These are phyloP conservation scores for Populus davidiana DNA, from an alignment of 345 rosid species.

Conservation along the genomic window DNA sequence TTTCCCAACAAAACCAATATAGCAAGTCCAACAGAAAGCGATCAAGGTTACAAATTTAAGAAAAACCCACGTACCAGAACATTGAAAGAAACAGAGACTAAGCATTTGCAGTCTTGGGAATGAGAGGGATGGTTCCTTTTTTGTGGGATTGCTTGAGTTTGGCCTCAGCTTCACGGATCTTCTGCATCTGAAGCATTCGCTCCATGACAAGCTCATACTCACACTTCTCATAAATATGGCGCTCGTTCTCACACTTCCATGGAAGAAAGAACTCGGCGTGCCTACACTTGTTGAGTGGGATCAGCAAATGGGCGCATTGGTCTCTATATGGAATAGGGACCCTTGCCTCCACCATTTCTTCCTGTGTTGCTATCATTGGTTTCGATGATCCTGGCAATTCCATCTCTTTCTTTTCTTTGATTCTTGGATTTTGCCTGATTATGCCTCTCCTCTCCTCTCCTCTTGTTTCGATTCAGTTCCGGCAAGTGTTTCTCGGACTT, in stretches of 20 bases:
- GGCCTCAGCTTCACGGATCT: slow-evolving; percentile 84
- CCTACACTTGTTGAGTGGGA: slow-evolving; percentile 95
- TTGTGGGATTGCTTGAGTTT: slow-evolving; percentile 45
- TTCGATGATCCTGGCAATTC: slow-evolving; percentile 85
- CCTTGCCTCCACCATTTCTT: slow-evolving; percentile 82
- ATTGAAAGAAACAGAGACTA: slow-evolving; percentile 18
- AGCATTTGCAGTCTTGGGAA: slow-evolving; percentile 84
- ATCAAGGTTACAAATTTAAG: background rate
- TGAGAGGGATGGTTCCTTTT: slow-evolving; percentile 56
- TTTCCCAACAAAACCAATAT: background rate
- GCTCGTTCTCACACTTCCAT: slow-evolving; percentile 95
- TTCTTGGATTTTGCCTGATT: background rate
- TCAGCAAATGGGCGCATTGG: slow-evolving; percentile 90
- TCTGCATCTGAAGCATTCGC: slow-evolving; percentile 97
- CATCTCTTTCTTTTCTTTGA: slow-evolving; percentile 31
- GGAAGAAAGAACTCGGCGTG: slow-evolving; percentile 93
- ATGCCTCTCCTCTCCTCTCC: background rate
- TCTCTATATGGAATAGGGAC: slow-evolving; percentile 84
- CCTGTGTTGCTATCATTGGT: slow-evolving; percentile 97
- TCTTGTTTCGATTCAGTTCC: background rate
- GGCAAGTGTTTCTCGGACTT: background rate
- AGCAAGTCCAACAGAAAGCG: background rate
- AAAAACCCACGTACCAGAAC: slow-evolving; percentile 1
- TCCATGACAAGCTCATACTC: slow-evolving; percentile 98
- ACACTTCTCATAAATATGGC: slow-evolving; percentile 95